These are phyloP conservation scores for Tetrastigma voinierianum DNA, from an alignment of 164 flowering plant species.

Conservation along the genomic window DNA sequence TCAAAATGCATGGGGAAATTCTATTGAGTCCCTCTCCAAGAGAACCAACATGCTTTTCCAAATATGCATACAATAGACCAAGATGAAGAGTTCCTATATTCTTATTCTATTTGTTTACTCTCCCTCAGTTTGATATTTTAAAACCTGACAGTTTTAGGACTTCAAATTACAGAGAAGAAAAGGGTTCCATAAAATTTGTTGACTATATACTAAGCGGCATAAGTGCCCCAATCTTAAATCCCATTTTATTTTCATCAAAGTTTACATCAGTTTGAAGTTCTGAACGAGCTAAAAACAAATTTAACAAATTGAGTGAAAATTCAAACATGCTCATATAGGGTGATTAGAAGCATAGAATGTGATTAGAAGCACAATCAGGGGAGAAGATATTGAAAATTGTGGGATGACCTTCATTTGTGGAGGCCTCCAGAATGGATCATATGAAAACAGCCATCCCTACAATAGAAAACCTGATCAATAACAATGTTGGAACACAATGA, in stretches of 20 bases:
- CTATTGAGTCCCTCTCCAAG: neutral
- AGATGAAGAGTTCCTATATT: neutral
- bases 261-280: no score
- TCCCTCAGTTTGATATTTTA: neutral
- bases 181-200: no score
- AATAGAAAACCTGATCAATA: neutral
- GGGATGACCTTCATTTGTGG: constrained; percentile 74
- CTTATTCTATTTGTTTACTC: neutral
- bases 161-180: no score
- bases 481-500: neutral
- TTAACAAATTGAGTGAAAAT: no score
- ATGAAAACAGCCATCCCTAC: constrained; percentile 81
- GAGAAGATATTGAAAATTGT: neutral
- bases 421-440: constrained; percentile 84
- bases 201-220: no score
- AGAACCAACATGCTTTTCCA: neutral
- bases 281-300: no score
- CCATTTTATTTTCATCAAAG: no score
- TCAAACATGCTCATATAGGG: no score
- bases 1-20: neutral
- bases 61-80: neutral
- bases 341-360: neutral
- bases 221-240: no score
- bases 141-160: no score
- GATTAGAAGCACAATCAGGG: neutral